These are phyloP conservation scores for Kernera saxatilis DNA, from an alignment of 345 rosid species.

Conservation along the genomic window DNA sequence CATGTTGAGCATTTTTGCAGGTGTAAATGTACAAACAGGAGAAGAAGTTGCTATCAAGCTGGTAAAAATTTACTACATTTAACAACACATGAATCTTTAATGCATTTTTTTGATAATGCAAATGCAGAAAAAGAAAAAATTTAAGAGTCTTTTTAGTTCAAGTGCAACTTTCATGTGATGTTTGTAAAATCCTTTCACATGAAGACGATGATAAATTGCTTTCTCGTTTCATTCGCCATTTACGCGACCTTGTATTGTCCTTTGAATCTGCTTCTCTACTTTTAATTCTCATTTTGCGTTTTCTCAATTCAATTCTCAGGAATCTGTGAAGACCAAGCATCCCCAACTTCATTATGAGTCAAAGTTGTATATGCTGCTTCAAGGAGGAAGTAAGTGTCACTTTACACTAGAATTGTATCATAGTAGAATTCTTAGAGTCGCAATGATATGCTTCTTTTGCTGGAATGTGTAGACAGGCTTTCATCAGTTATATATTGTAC, in stretches of 20 bases:
- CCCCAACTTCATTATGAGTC: constrained; percentile 90
- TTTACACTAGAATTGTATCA: background rate
- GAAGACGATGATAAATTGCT: background rate
- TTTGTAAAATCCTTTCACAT: constrained; percentile 2
- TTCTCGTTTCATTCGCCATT: background rate
- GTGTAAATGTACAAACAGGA: constrained; percentile 80
- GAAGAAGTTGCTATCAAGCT: constrained; percentile 88
- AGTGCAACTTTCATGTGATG: constrained; percentile 17
- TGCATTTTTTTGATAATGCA: background rate
- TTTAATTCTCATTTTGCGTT: background rate
- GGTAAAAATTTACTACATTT: constrained; percentile 35
- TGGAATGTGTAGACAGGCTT: background rate
- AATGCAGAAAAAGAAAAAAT: background rate
- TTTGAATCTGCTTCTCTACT: background rate
- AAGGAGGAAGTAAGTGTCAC: constrained; percentile 72
- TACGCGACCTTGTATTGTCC: background rate
- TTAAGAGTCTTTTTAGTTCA: background rate
- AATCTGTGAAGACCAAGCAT: constrained; percentile 78
- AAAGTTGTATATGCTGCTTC: constrained; percentile 76
- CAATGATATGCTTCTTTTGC: background rate
- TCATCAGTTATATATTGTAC: background rate
- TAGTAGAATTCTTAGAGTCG: background rate
- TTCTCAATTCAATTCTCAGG: constrained; percentile 36
- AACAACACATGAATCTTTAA: background rate
- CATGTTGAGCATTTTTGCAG: constrained; percentile 29